Conservation (phyloP, 768 basidiomycete species). For the Leccinum imitatum region DNA sequence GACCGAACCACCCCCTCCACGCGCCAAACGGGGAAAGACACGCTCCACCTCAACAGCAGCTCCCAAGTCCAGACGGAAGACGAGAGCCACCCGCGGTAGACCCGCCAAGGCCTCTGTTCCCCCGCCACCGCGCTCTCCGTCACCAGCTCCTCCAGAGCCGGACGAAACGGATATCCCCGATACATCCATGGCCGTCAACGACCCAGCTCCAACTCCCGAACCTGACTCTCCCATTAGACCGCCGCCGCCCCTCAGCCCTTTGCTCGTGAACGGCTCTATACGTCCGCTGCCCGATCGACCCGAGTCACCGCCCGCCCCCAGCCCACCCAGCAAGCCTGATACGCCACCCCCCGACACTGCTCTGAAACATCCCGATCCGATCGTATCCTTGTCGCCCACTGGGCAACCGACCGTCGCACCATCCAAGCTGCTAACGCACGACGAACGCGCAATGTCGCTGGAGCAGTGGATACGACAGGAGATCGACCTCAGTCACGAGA, state of each 20-base stretch:
- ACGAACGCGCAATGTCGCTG: constrained; percentile 74
- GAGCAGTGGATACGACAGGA: constrained; percentile 83
- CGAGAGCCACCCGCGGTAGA: constrained; percentile 21
- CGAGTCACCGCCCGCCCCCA: neutral
- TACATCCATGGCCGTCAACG: constrained; percentile 1
- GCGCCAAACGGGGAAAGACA: constrained; percentile 19
- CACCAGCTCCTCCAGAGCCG: constrained; percentile 7
- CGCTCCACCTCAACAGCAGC: constrained; percentile 22
- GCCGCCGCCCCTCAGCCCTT: neutral
- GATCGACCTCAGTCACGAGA: constrained; percentile 65
- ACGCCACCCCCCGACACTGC: neutral
- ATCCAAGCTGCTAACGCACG: constrained; percentile 30
- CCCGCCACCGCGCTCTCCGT: constrained; percentile 13
- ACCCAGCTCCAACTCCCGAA: neutral
- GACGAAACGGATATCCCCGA: neutral
- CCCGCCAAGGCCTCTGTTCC: constrained; percentile 20
- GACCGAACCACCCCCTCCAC: constrained; percentile 13
- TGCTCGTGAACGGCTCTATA: neutral
- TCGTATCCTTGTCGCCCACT: constrained; percentile 16
- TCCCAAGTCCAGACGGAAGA: constrained; percentile 28
- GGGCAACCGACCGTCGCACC: constrained; percentile 11
- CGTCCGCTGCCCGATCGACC: constrained; percentile 1
- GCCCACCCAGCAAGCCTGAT: neutral
- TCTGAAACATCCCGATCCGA: constrained; percentile 5
- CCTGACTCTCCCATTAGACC: neutral